Evolutionary conservation across 1,284 basidiomycete species (phyloP).

Genomic region (Trametes polyzona): DNA sequence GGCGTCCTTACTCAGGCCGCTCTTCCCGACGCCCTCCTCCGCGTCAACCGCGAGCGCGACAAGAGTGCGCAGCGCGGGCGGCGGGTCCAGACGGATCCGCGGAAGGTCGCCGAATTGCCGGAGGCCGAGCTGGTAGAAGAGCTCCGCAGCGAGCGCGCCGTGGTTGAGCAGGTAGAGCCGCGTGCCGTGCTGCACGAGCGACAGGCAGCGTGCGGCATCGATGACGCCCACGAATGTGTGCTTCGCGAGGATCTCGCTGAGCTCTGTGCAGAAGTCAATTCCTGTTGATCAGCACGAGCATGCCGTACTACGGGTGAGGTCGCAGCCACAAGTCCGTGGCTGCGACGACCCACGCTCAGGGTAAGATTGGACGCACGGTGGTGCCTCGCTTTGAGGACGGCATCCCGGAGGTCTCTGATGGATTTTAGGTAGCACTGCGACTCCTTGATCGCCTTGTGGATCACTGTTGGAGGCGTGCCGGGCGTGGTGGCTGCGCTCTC

Average conservation of each 20-base stretch:
- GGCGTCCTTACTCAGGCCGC: constrained; percentile 53
- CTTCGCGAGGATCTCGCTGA: constrained; percentile 83
- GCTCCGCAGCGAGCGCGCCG: constrained; percentile 84
- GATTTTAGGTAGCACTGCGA: constrained; percentile 84
- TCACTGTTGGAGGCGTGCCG: constrained; percentile 23
- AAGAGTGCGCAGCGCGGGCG: constrained; percentile 74
- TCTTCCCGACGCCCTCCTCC: constrained; percentile 60
- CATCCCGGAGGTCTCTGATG: constrained; percentile 70
- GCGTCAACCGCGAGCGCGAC: constrained; percentile 80
- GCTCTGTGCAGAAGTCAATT: constrained; percentile 57
- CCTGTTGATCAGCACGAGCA: no score
- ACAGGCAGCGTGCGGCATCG: constrained; percentile 74
- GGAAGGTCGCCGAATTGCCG: constrained; percentile 90
- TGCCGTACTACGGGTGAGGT: neutral
- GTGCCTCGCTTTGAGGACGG: constrained; percentile 66
- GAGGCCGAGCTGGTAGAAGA: constrained; percentile 94
- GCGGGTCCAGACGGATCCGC: constrained; percentile 80
- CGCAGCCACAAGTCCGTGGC: no score
- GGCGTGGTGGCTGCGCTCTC: constrained; percentile 4
- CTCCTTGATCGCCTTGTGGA: constrained; percentile 68
- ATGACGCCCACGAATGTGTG: constrained; percentile 96
- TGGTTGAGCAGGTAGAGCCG: constrained; percentile 92
- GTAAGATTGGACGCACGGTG: constrained; percentile 64
- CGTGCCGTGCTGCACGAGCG: constrained; percentile 88
- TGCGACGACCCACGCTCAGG: no score